phyloP scores from a whole-genome alignment of 495 filamentous ascomycete genomes.

The Aspergillus diversus region DNA sequence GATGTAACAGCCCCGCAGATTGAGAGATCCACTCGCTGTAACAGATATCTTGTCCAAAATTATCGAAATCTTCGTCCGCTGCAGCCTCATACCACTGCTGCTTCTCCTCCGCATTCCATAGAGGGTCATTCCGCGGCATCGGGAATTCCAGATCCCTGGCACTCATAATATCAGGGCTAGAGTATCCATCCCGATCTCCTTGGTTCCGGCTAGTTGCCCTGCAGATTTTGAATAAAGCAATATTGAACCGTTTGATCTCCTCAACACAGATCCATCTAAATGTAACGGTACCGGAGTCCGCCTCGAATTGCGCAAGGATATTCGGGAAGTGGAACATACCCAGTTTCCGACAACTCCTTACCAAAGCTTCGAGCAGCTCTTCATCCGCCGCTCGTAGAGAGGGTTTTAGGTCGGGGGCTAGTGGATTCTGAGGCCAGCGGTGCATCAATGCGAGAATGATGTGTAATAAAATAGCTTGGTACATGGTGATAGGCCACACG shows the following conservation, averaged over 20 bases:
- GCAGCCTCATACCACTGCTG: constrained; percentile 27
- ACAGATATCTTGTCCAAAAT: constrained; percentile 9
- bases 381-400: constrained; percentile 20
- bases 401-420: constrained; percentile 26
- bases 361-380: constrained; percentile 28
- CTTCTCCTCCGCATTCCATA: constrained; percentile 29
- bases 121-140: constrained; percentile 22
- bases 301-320: constrained; percentile 27
- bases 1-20: neutral
- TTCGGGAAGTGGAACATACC: constrained; percentile 38
- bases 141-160: constrained; percentile 37
- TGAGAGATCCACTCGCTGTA: constrained; percentile 33
- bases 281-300: constrained; percentile 11
- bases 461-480: constrained; percentile 39
- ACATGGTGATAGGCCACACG: constrained; percentile 36
- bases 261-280: constrained; percentile 35
- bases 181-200: neutral
- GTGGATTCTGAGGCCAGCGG: neutral
- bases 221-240: constrained; percentile 33
- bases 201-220: constrained; percentile 8
- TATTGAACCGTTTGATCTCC: constrained; percentile 35
- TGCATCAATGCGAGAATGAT: constrained; percentile 29
- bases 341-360: constrained; percentile 30
- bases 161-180: constrained; percentile 1
- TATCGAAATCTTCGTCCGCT: neutral